Conservation (phyloP, 2,329 filamentous ascomycete genomes). For the Sclerotinia trifoliorum region DNA sequence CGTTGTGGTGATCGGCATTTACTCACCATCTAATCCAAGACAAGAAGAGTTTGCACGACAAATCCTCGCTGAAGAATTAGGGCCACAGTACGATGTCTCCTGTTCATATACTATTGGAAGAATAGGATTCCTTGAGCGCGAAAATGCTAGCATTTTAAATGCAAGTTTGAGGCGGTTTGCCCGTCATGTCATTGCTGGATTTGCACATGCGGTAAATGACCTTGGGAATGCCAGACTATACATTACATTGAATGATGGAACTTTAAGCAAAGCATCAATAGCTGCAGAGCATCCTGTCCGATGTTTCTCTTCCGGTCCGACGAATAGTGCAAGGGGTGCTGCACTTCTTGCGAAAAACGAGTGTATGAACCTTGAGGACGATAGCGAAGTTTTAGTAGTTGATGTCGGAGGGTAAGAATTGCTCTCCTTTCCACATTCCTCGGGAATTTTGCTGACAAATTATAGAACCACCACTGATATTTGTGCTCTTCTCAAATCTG, state of each 20-base stretch:
- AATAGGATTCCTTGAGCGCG: constrained; percentile 53
- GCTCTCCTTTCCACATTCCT: neutral
- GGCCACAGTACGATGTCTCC: constrained; percentile 49
- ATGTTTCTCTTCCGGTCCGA: constrained; percentile 62
- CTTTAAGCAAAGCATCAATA: constrained; percentile 52
- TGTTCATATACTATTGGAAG: constrained; percentile 52
- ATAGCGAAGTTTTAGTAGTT: constrained; percentile 43
- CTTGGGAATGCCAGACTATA: constrained; percentile 51
- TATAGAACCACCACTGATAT: constrained; percentile 58
- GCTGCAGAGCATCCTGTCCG: constrained; percentile 58
- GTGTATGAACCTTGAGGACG: constrained; percentile 25
- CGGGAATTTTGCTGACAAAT: constrained; percentile 17
- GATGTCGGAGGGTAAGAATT: constrained; percentile 52
- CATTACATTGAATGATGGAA: constrained; percentile 64
- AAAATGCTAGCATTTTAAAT: constrained; percentile 65
- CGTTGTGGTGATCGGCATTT: constrained; percentile 57
- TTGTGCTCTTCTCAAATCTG: constrained; percentile 55
- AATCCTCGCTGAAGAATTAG: constrained; percentile 44
- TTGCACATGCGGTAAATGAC: constrained; percentile 51
- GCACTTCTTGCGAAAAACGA: constrained; percentile 50
- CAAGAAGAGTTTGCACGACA: constrained; percentile 52
- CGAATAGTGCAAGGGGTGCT: constrained; percentile 62
- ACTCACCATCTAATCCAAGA: constrained; percentile 55
- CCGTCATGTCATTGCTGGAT: constrained; percentile 54
- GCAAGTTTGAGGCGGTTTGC: constrained; percentile 60